These are phyloP conservation scores for Fusarium citri DNA, from an alignment of 2,329 filamentous ascomycete genomes.

Conservation along the genomic window DNA sequence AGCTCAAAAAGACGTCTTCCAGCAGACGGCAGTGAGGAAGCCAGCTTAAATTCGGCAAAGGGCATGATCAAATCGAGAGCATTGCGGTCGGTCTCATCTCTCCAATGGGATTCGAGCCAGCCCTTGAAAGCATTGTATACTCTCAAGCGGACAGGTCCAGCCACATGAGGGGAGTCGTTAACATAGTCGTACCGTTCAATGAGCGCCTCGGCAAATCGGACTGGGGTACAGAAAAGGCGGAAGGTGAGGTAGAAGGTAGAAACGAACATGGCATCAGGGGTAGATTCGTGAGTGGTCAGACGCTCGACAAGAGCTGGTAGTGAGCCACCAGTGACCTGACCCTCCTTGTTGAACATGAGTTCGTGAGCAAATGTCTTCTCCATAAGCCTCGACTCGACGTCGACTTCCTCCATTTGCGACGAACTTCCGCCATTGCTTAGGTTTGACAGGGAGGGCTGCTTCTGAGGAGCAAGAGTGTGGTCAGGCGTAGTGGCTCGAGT, in stretches of 20 bases:
- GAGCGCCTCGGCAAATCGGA: constrained; percentile 82
- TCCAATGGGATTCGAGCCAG: constrained; percentile 97
- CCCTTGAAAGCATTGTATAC: constrained; percentile 98
- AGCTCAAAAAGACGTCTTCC: constrained; percentile 85
- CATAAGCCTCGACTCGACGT: constrained; percentile 85
- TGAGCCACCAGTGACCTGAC: constrained; percentile 92
- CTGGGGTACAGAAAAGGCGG: constrained; percentile 86
- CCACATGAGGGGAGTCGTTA: constrained; percentile 77
- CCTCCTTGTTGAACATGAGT: constrained; percentile 92
- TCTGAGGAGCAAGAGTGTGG: constrained; percentile 63
- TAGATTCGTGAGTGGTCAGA: constrained; percentile 91
- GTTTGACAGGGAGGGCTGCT: constrained; percentile 74
- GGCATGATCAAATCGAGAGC: constrained; percentile 80
- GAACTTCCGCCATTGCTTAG: constrained; percentile 75
- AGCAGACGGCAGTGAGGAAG: constrained; percentile 76
- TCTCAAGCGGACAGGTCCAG: constrained; percentile 84
- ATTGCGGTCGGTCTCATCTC: constrained; percentile 79
- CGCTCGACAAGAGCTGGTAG: constrained; percentile 92
- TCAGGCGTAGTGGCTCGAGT: constrained; percentile 92
- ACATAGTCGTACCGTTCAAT: constrained; percentile 94
- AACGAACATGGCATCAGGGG: constrained; percentile 90
- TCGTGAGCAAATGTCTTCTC: constrained; percentile 93
- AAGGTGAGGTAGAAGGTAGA: constrained; percentile 98
- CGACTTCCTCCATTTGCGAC: constrained; percentile 77
- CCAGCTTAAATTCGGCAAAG: constrained; percentile 82